Percentiles rank a stretch among this genome's conserved stretches.
These are phyloP conservation scores for Cyberlindnera xylosilytica DNA, from an alignment of 805 yeast species.

Conservation along the genomic window DNA sequence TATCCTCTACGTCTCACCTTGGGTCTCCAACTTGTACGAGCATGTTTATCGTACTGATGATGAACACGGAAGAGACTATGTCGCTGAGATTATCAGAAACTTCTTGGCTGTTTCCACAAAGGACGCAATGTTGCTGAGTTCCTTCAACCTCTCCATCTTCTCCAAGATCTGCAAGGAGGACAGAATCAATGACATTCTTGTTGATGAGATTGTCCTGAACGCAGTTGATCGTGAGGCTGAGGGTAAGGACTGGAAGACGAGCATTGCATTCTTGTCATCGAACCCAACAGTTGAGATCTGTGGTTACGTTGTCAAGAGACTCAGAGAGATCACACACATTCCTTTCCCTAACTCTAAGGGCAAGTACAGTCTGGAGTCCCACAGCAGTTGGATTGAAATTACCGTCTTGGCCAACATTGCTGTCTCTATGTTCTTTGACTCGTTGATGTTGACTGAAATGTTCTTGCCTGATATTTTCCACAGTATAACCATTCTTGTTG, in stretches of 20 bases:
- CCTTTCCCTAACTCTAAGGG: slow-evolving; percentile 41
- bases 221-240: slow-evolving; percentile 79
- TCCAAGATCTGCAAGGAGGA: slow-evolving; percentile 59
- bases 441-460: slow-evolving; percentile 55
- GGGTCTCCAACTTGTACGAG: slow-evolving; percentile 66
- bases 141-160: slow-evolving; percentile 66
- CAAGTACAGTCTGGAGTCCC: slow-evolving; percentile 46
- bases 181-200: slow-evolving; percentile 49
- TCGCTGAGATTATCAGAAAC: slow-evolving; percentile 58
- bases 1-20: slow-evolving; percentile 56
- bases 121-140: slow-evolving; percentile 45
- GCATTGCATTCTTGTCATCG: slow-evolving; percentile 57
- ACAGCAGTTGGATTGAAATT: slow-evolving; percentile 67
- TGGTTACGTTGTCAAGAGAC: slow-evolving; percentile 55
- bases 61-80: slow-evolving; percentile 55
- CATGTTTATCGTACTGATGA: slow-evolving; percentile 54
- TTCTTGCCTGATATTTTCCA: slow-evolving; percentile 71
- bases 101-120: slow-evolving; percentile 56
- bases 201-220: slow-evolving; percentile 72
- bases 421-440: slow-evolving; percentile 68
- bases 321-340: slow-evolving; percentile 51
- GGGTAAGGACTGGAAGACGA: slow-evolving; percentile 62
- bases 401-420: slow-evolving; percentile 62
- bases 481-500: slow-evolving; percentile 56
- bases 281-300: slow-evolving; percentile 73